Conservation (phyloP, 176 grass and related monocot species). For the Rhynchospora tenuis region DNA sequence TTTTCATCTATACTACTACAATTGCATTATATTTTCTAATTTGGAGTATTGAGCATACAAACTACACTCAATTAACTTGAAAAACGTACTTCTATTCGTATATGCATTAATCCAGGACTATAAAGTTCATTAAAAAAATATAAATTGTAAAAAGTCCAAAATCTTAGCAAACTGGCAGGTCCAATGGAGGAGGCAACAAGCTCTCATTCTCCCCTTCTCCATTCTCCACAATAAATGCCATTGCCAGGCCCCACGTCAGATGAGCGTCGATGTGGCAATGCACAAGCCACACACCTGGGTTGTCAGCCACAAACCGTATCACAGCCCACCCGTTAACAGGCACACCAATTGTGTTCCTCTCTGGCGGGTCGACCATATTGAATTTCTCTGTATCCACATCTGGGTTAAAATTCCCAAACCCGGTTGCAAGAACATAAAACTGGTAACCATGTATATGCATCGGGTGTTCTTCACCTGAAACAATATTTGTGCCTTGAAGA, state of each 20-base stretch:
- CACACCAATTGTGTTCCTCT: conserved; percentile 84
- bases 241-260: conserved; percentile 55
- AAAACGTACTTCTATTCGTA: conserved; percentile 3
- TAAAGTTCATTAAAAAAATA: not conserved
- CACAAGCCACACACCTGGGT: conserved; percentile 85
- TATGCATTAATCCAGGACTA: not conserved
- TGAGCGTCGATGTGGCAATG: conserved; percentile 93
- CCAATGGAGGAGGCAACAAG: conserved; percentile 53
- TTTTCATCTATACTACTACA: no score
- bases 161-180: conserved; percentile 58
- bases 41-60: not conserved
- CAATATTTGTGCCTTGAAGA: conserved; percentile 78
- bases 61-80: conserved; percentile 16
- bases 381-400: conserved; percentile 46
- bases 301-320: conserved; percentile 68
- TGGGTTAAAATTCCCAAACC: conserved; percentile 76
- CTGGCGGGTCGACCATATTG: conserved; percentile 82
- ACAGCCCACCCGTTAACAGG: conserved; percentile 88
- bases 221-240: conserved; percentile 87
- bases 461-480: conserved; percentile 66
- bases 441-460: conserved; percentile 96
- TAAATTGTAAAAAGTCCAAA: not conserved
- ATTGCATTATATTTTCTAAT: no score
- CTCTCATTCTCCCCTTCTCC: conserved; percentile 47
- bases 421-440: conserved; percentile 80